A percentile compares a stretch with the other conserved stretches of the same genome.
phyloP scores from a whole-genome alignment of 345 rosid genomes.

The Corchorus olitorius region DNA sequence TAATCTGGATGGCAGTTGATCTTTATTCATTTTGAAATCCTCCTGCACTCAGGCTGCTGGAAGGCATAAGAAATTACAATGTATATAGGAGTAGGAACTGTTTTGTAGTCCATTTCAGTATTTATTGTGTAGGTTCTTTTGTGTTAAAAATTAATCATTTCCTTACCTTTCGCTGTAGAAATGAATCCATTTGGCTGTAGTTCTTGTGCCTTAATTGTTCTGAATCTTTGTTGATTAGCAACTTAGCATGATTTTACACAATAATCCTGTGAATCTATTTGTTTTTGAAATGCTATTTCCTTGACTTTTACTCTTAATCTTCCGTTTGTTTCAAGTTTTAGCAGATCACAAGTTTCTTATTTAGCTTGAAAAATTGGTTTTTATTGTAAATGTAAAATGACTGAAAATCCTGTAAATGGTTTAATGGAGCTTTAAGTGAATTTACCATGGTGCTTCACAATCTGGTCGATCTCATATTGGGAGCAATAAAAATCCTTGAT shows the following conservation, averaged over 20 bases:
- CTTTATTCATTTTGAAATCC: constrained; percentile 8
- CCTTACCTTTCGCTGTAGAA: neutral
- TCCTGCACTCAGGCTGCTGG: neutral
- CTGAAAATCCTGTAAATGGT: too few species aligned
- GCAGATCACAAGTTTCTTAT: too few species aligned
- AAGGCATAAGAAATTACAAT: constrained; percentile 20
- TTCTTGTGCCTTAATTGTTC: neutral
- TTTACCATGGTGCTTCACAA: too few species aligned
- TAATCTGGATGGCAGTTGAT: constrained; percentile 19
- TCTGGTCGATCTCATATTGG: too few species aligned
- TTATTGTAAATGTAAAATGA: too few species aligned
- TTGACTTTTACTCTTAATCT: too few species aligned
- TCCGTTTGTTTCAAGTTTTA: too few species aligned
- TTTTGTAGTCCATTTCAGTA: constrained; percentile 7
- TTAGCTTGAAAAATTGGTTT: too few species aligned
- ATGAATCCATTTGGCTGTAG: neutral
- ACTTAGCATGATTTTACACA: too few species aligned
- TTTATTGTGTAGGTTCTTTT: neutral
- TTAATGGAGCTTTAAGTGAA: too few species aligned
- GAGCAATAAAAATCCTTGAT: too few species aligned
- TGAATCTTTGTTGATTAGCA: too few species aligned
- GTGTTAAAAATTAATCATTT: neutral
- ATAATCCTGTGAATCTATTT: neutral
- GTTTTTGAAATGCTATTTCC: neutral
- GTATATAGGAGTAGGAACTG: constrained; percentile 23